A percentile compares a stretch with the other conserved stretches of the same genome.
phyloP scores from a whole-genome alignment of 306 rosid genomes.

The Mucuna pruriens region DNA sequence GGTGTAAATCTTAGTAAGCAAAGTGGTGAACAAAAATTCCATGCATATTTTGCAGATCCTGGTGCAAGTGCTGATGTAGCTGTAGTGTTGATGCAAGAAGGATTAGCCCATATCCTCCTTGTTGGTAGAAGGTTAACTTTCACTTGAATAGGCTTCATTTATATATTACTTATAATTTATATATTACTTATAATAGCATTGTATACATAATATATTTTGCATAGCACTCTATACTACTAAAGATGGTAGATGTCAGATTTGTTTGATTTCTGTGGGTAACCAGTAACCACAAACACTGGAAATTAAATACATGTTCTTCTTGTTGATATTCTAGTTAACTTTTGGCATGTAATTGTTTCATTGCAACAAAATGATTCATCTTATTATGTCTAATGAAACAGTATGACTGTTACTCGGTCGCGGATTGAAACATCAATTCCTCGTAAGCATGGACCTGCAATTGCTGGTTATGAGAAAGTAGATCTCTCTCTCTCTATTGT shows the following conservation, averaged over 20 bases:
- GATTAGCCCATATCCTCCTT: constrained; percentile 90
- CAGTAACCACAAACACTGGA: not conserved
- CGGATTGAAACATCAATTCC: constrained; percentile 96
- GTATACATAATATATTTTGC: constrained; percentile 9
- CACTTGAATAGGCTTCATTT: not conserved
- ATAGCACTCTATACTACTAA: not conserved
- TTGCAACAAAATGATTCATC: constrained; percentile 31
- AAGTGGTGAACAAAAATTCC: not conserved
- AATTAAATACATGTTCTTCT: not conserved
- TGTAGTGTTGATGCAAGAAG: constrained; percentile 99
- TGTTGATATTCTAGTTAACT: constrained; percentile 28
- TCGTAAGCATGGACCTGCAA: constrained; percentile 95
- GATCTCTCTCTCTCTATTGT: constrained; percentile 33
- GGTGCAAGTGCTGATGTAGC: constrained; percentile 97
- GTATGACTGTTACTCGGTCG: constrained; percentile 88
- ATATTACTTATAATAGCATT: not conserved
- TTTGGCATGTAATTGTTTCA: constrained; percentile 17
- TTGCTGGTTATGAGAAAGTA: constrained; percentile 96
- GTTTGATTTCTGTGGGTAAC: constrained; percentile 30
- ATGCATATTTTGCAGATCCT: constrained; percentile 70
- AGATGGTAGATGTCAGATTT: constrained; percentile 13
- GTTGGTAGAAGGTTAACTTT: constrained; percentile 80
- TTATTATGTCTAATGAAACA: constrained; percentile 45
- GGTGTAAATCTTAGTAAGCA: constrained; percentile 28
- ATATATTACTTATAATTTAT: not conserved